A percentile compares a stretch with the other conserved stretches of the same genome.
These are phyloP conservation scores for Claviceps pazoutovae DNA, from an alignment of 2,329 filamentous ascomycete genomes.

Conservation along the genomic window DNA sequence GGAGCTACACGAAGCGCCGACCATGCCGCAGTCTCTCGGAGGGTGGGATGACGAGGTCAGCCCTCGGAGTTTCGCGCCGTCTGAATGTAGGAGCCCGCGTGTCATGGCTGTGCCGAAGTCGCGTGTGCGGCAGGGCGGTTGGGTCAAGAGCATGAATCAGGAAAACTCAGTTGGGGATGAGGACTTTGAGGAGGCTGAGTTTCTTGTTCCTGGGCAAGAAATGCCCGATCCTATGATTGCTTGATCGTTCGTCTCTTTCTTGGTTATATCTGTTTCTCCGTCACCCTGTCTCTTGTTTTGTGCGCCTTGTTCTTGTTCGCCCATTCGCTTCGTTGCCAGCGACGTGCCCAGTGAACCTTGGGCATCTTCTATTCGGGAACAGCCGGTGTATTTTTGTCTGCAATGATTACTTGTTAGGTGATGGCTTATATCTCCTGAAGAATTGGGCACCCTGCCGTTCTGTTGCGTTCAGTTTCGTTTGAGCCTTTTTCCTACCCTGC, in stretches of 20 bases:
- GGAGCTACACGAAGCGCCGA: conserved; percentile 18
- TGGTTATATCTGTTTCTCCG: not conserved
- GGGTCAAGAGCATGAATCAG: conserved; percentile 21
- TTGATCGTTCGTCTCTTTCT: not conserved
- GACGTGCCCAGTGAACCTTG: too few species aligned
- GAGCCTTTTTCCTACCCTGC: too few species aligned
- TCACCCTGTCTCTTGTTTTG: too few species aligned
- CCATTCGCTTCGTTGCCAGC: too few species aligned
- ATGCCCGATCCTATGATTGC: conserved; percentile 16
- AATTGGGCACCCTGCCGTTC: too few species aligned
- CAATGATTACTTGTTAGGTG: too few species aligned
- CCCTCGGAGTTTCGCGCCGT: conserved; percentile 24
- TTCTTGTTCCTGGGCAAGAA: conserved; percentile 34
- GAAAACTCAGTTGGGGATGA: conserved; percentile 30
- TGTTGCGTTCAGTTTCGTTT: too few species aligned
- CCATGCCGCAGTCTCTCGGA: conserved; percentile 5
- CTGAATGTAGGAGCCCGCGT: conserved; percentile 25
- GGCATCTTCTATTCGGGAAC: too few species aligned
- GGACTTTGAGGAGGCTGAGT: conserved; percentile 59
- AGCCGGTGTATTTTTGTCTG: too few species aligned
- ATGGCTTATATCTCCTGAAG: too few species aligned
- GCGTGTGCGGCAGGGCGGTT: conserved; percentile 14
- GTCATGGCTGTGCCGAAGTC: conserved; percentile 34
- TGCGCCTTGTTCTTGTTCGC: too few species aligned
- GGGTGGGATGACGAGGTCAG: conserved; percentile 25